These are phyloP conservation scores for Phenoliferia sp. DNA, from an alignment of 1,284 basidiomycete genomes.

Conservation along the genomic window DNA sequence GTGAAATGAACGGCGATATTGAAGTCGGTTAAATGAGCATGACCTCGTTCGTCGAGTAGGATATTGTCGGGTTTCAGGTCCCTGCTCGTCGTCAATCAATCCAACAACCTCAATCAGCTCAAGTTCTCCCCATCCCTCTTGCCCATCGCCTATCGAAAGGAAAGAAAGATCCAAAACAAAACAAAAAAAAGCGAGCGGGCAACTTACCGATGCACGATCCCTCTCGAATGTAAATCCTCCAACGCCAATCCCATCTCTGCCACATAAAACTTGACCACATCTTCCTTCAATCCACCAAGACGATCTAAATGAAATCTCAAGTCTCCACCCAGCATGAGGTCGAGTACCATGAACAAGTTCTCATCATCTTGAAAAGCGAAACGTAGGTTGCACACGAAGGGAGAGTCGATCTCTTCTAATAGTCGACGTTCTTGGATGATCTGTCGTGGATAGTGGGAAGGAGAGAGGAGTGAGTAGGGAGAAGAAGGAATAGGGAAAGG, in stretches of 20 bases:
- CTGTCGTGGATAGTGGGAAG: constrained; percentile 42
- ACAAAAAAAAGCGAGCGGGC: background rate
- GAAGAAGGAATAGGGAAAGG: no score
- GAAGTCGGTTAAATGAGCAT: constrained; percentile 96
- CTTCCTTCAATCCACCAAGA: constrained; percentile 67
- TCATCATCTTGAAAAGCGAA: constrained; percentile 98
- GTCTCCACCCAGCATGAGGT: constrained; percentile 94
- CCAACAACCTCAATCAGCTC: background rate
- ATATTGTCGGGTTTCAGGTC: constrained; percentile 98
- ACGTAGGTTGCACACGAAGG: constrained; percentile 87
- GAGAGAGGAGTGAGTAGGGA: background rate
- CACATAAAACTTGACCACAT: constrained; percentile 80
- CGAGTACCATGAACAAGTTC: constrained; percentile 95
- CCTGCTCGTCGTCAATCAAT: constrained; percentile 44
- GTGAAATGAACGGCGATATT: constrained; percentile 98
- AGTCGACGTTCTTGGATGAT: constrained; percentile 90
- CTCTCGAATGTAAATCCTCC: constrained; percentile 81
- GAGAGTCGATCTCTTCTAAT: constrained; percentile 92
- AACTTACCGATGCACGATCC: constrained; percentile 88
- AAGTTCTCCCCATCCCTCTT: background rate
- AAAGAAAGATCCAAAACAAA: background rate
- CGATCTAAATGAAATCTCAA: constrained; percentile 88
- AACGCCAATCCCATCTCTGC: constrained; percentile 81
- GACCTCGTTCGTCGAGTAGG: constrained; percentile 81
- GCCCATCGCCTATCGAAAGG: background rate